Evolutionary conservation across 352 stramenopile species (phyloP), one percentile per base, ranked within the genome.

Genomic region (Thraustotheca clavata): DNA sequence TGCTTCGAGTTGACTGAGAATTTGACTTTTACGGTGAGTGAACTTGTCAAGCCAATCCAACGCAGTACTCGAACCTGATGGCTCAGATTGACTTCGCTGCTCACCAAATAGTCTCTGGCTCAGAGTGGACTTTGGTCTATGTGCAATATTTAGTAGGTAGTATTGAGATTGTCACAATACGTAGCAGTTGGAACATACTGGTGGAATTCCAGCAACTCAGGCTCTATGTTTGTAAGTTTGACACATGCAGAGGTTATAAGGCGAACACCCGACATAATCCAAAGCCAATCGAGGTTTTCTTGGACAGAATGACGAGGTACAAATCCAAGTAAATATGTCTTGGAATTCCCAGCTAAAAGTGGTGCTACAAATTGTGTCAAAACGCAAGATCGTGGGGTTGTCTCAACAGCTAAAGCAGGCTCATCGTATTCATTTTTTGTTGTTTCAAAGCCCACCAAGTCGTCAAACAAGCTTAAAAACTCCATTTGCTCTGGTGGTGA

Each of bases 201-300:
- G 12, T 62, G 16, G 29, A 62, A 62, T 4, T 62, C 55, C 4
- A 62, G 33, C 55, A 52, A 0, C 2, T 49, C 36, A n/a, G 35
- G 33, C 4, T 3, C 33, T n/a, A 62, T 62, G 0, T 22, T 7
- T 14, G 31, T 43, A 18, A 62, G 38, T 24, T 62, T 62, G 26
- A 62, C 38, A 18, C 55, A 62, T 6, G 55, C 55, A 0, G 29
- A 62, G 26, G 55, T 36, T 0, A 50, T 50, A 41, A 62, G 55
- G 9, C 55, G 55, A 16, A 62, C 55, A 29, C 55, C 55, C 34
- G 55, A 62, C 55, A 62, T 62, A 41, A 62, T 24, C 55, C 55
- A 62, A 31, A 62, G 55, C 35, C 41, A n/a, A 0, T 62, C 55
- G 16, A 62, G 34, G 12, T 16, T 62, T n/a, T 46, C 34, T 26